phyloP scores from a whole-genome alignment of 768 basidiomycete genomes.

The Podaxis sp. region DNA sequence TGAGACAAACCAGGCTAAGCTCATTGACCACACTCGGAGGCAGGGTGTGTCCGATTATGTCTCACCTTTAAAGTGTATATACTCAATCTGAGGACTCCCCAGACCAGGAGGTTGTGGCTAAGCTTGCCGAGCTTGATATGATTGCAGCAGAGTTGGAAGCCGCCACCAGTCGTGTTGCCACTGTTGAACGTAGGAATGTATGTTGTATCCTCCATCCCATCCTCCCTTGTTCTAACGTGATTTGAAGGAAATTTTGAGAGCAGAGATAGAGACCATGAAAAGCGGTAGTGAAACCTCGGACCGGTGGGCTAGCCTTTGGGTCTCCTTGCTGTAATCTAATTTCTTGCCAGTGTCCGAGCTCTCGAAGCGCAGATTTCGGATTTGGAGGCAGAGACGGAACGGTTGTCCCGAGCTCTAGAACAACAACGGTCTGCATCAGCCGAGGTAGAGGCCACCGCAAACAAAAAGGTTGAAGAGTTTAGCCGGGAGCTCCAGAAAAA shows the following conservation, averaged over 20 bases:
- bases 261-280: constrained; percentile 90
- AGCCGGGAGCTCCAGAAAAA: constrained; percentile 57
- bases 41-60: constrained; percentile 56
- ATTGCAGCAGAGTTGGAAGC: constrained; percentile 91
- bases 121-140: constrained; percentile 93
- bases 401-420: constrained; percentile 65
- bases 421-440: constrained; percentile 50
- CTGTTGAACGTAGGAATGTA: constrained; percentile 92
- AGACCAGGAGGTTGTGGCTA: constrained; percentile 92
- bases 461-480: constrained; percentile 59
- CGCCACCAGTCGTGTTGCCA: constrained; percentile 91
- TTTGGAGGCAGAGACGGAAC: constrained; percentile 74
- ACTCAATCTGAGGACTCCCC: constrained; percentile 2
- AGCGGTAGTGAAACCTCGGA: constrained; percentile 73
- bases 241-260: constrained; percentile 84
- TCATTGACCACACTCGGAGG: constrained; percentile 86
- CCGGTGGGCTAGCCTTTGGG: constrained; percentile 41
- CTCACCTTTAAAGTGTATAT: not conserved
- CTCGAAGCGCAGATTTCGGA: constrained; percentile 74
- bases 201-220: constrained; percentile 19
- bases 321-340: not conserved
- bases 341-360: constrained; percentile 52
- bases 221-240: not conserved
- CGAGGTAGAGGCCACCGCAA: constrained; percentile 44
- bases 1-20: constrained; percentile 89